A percentile compares a stretch with the other conserved stretches of the same genome.
Conservation (phyloP, 371 early-diverging fungal species). For the Saksenaea vasiformis region DNA sequence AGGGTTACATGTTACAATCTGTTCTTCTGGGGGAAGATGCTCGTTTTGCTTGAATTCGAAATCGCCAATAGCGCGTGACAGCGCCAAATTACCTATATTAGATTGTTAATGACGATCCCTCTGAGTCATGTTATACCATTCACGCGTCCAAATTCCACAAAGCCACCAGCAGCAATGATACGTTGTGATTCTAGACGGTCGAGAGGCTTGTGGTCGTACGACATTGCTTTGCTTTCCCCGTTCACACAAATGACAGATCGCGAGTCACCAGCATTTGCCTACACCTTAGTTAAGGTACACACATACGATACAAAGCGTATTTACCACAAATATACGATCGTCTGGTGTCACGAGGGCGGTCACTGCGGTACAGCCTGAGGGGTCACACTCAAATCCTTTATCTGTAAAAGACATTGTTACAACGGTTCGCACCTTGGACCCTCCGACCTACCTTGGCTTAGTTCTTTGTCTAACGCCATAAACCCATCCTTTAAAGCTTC, state of each 20-base stretch:
- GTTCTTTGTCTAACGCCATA: slow-evolving; percentile 76
- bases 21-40: slow-evolving; percentile 77
- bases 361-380: slow-evolving; percentile 97
- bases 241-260: slow-evolving; percentile 79
- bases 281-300: neutral
- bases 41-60: slow-evolving; percentile 93
- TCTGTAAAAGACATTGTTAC: slow-evolving; percentile 43
- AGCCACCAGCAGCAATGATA: slow-evolving; percentile 91
- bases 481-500: slow-evolving; percentile 84
- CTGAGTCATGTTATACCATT: slow-evolving; percentile 67
- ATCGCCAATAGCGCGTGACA: slow-evolving; percentile 97
- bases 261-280: slow-evolving; percentile 96
- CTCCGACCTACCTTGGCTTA: slow-evolving; percentile 70
- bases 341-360: slow-evolving; percentile 44
- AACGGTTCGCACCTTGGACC: neutral
- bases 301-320: neutral
- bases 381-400: slow-evolving; percentile 69
- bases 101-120: neutral
- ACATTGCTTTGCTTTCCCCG: slow-evolving; percentile 80
- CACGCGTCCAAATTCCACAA: slow-evolving; percentile 95
- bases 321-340: slow-evolving; percentile 38
- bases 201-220: slow-evolving; percentile 93
- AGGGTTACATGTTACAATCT: slow-evolving; percentile 90
- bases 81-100: slow-evolving; percentile 79
- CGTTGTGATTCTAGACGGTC: slow-evolving; percentile 80